phyloP scores from a whole-genome alignment of 1,284 basidiomycete species.

The Microbotryum scabiosae region DNA sequence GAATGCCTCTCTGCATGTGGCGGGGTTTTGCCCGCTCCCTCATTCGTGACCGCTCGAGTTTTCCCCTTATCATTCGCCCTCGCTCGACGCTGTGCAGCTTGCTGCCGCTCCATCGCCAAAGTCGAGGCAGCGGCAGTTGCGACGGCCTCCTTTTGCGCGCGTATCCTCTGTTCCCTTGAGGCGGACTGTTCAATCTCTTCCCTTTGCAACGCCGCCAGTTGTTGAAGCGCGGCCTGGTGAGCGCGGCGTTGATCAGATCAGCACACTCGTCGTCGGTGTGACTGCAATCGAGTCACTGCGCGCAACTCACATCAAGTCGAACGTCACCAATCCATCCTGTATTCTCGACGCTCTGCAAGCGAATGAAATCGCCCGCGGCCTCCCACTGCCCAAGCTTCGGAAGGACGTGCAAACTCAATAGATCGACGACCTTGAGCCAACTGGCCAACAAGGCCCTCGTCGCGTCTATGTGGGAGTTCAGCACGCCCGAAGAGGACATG shows the following conservation, averaged over 20 bases:
- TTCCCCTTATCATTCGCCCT: slow-evolving; percentile 11
- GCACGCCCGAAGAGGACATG: background rate
- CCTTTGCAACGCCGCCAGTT: slow-evolving; percentile 4
- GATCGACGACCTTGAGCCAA: slow-evolving; percentile 23
- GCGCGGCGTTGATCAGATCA: too few species aligned
- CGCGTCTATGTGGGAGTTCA: background rate
- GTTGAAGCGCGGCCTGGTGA: slow-evolving; percentile 14
- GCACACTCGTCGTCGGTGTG: too few species aligned
- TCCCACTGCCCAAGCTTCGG: slow-evolving; percentile 29
- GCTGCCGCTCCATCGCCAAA: too few species aligned
- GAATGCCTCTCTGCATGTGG: too few species aligned
- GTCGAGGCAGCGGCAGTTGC: background rate
- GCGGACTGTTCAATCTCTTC: background rate
- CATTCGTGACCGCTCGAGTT: background rate
- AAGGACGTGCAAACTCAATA: slow-evolving; percentile 21
- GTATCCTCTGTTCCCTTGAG: slow-evolving; percentile 3
- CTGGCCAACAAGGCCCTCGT: slow-evolving; percentile 11
- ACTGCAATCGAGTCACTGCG: too few species aligned
- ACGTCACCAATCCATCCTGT: slow-evolving; percentile 26
- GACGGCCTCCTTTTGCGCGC: slow-evolving; percentile 14
- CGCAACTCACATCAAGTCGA: slow-evolving; percentile 20
- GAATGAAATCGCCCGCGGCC: slow-evolving; percentile 25
- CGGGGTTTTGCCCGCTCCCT: too few species aligned
- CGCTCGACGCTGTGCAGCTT: background rate
- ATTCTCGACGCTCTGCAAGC: slow-evolving; percentile 24